phyloP scores from a whole-genome alignment of 148 eudicot genomes.

The Vaccinium vitisidaea region DNA sequence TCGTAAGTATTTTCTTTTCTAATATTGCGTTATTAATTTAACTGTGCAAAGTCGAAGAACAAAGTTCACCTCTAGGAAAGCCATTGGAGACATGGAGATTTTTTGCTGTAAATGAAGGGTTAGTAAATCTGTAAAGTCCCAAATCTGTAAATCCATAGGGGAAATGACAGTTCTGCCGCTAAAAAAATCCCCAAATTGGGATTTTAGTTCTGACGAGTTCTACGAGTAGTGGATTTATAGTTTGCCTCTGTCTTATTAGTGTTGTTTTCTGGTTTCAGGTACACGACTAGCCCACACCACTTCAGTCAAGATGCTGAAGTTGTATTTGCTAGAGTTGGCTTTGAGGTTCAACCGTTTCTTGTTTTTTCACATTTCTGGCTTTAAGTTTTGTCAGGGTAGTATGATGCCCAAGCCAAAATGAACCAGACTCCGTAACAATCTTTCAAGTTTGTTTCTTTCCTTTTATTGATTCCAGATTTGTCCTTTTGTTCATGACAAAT shows the following conservation, averaged over 20 bases:
- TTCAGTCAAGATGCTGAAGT: slow-evolving; percentile 67
- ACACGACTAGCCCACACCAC: slow-evolving; percentile 92
- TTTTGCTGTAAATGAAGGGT: slow-evolving; percentile 36
- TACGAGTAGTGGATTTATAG: neutral
- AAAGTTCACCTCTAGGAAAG: slow-evolving; percentile 95
- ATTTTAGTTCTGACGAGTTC: neutral
- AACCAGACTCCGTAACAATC: neutral
- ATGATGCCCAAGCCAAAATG: neutral
- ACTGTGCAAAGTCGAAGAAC: slow-evolving; percentile 94
- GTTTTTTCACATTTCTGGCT: neutral
- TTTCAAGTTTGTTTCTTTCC: neutral
- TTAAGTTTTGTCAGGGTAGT: neutral
- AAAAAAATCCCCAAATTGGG: too few relatives aligned
- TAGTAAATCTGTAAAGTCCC: too few relatives aligned
- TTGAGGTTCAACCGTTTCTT: slow-evolving; percentile 40
- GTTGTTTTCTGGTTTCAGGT: slow-evolving; percentile 47
- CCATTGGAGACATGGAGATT: slow-evolving; percentile 92
- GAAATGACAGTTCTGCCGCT: too few relatives aligned
- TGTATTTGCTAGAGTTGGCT: slow-evolving; percentile 76
- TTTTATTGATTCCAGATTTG: neutral
- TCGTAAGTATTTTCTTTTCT: neutral
- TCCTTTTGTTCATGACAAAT: neutral
- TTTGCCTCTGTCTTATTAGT: neutral
- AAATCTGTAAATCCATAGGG: too few relatives aligned
- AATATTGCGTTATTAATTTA: slow-evolving; percentile 15